Conservation (phyloP, 2,329 filamentous ascomycete genomes). For the Colletotrichum acutatum region DNA sequence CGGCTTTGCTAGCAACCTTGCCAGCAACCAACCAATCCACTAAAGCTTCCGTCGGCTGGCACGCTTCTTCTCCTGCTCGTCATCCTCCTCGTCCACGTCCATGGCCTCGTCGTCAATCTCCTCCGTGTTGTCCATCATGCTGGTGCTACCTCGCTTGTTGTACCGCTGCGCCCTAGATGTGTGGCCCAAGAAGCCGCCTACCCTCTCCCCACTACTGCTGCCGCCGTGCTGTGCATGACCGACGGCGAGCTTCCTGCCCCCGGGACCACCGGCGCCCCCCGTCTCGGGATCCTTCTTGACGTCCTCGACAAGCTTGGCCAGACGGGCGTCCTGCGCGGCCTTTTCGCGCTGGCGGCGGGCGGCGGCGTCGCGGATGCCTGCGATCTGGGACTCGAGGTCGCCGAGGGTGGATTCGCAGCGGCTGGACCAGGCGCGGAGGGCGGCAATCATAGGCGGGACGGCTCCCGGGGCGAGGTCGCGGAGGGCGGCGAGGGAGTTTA, state of each 20-base stretch:
- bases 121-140: slow-evolving; percentile 55
- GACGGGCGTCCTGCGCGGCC: slow-evolving; percentile 56
- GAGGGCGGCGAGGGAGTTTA: slow-evolving; percentile 84
- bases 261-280: not conserved
- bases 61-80: slow-evolving; percentile 59
- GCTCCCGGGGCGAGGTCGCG: slow-evolving; percentile 84
- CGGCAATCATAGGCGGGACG: slow-evolving; percentile 74
- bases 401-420: slow-evolving; percentile 80
- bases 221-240: slow-evolving; percentile 14
- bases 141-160: slow-evolving; percentile 35
- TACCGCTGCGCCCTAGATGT: slow-evolving; percentile 39
- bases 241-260: slow-evolving; percentile 34
- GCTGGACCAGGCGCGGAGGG: slow-evolving; percentile 79
- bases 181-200: slow-evolving; percentile 29
- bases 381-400: slow-evolving; percentile 81
- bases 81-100: slow-evolving; percentile 66
- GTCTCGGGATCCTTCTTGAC: slow-evolving; percentile 47
- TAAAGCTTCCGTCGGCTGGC: slow-evolving; percentile 66
- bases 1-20: slow-evolving; percentile 8
- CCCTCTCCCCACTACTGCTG: slow-evolving; percentile 15
- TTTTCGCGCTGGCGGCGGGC: slow-evolving; percentile 62
- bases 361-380: slow-evolving; percentile 70
- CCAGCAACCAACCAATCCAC: not conserved
- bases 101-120: slow-evolving; percentile 61
- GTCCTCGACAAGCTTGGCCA: slow-evolving; percentile 61